phyloP scores from a whole-genome alignment of 164 flowering plant genomes.

The Cinnamomum micranthum region DNA sequence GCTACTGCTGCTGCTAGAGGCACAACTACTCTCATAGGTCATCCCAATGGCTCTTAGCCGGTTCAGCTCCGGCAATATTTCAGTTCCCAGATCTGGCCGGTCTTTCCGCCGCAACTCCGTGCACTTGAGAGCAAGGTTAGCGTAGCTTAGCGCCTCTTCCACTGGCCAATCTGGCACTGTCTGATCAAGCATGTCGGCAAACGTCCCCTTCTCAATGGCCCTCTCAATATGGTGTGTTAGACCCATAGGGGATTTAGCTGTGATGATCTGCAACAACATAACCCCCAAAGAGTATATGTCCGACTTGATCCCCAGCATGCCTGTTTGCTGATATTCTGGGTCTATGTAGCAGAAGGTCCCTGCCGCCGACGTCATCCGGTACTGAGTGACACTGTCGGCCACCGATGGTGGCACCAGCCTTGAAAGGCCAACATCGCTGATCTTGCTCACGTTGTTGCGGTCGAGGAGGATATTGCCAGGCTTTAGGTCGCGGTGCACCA shows the following conservation, averaged over 20 bases:
- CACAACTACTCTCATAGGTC: not conserved
- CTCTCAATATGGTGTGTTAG: constrained; percentile 50
- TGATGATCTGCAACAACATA: constrained; percentile 65
- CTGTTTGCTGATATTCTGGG: constrained; percentile 83
- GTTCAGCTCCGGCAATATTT: constrained; percentile 59
- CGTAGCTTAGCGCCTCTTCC: constrained; percentile 42
- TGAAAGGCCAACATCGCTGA: constrained; percentile 76
- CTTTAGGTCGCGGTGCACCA: constrained; percentile 76
- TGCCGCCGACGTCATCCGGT: constrained; percentile 70
- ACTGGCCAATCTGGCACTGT: constrained; percentile 65
- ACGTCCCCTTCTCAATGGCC: constrained; percentile 49
- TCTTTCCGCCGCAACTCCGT: constrained; percentile 60
- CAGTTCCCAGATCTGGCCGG: constrained; percentile 58
- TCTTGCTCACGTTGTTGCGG: constrained; percentile 59
- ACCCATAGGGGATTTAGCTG: constrained; percentile 71
- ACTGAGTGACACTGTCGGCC: constrained; percentile 64
- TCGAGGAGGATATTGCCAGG: constrained; percentile 78
- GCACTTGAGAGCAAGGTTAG: constrained; percentile 50
- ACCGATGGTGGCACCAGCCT: constrained; percentile 65
- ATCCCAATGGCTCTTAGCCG: constrained; percentile 42
- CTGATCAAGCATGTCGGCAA: constrained; percentile 51
- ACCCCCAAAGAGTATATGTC: constrained; percentile 73
- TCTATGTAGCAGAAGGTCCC: constrained; percentile 87
- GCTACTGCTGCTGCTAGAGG: not conserved
- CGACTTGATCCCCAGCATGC: constrained; percentile 58